Percentiles rank a stretch among this genome's conserved stretches.
phyloP scores from a whole-genome alignment of 495 filamentous ascomycete species.

The Xylaria cubensis region DNA sequence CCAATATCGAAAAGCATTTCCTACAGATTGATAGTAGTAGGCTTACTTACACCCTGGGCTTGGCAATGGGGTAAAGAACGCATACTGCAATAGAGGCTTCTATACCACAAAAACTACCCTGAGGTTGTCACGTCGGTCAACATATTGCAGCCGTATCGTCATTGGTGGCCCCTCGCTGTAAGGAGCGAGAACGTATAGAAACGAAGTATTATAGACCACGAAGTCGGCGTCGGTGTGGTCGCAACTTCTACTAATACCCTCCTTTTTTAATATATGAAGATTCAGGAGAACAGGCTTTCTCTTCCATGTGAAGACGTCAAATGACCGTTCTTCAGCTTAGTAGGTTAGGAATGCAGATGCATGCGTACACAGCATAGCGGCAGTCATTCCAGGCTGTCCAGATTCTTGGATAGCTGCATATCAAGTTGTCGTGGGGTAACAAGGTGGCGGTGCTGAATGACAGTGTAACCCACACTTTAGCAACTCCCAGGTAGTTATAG shows the following conservation, averaged over 20 bases:
- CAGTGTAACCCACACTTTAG: conserved; percentile 18
- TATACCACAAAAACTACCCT: background rate
- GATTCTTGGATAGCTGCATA: conserved; percentile 23
- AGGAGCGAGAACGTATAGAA: background rate
- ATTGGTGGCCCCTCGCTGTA: background rate
- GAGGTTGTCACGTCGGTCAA: background rate
- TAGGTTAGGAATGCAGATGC: background rate
- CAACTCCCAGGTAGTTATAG: background rate
- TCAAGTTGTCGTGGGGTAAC: conserved; percentile 16
- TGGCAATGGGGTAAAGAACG: background rate
- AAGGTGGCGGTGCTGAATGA: conserved; percentile 7
- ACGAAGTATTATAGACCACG: conserved; percentile 3
- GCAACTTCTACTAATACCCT: background rate
- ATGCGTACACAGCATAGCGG: conserved; percentile 6
- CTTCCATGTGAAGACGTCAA: conserved; percentile 19
- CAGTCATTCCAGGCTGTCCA: conserved; percentile 1
- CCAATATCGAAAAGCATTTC: background rate
- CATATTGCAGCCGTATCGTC: background rate
- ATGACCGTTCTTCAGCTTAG: conserved; percentile 2
- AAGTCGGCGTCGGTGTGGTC: background rate
- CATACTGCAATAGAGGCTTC: background rate
- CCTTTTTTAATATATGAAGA: conserved; percentile 6
- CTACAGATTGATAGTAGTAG: background rate
- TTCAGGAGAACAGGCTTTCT: conserved; percentile 7
- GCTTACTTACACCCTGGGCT: conserved; percentile 1